Base-by-base conservation (phyloP, 805 yeast species). In the Clavispora carvajalis region DNA sequence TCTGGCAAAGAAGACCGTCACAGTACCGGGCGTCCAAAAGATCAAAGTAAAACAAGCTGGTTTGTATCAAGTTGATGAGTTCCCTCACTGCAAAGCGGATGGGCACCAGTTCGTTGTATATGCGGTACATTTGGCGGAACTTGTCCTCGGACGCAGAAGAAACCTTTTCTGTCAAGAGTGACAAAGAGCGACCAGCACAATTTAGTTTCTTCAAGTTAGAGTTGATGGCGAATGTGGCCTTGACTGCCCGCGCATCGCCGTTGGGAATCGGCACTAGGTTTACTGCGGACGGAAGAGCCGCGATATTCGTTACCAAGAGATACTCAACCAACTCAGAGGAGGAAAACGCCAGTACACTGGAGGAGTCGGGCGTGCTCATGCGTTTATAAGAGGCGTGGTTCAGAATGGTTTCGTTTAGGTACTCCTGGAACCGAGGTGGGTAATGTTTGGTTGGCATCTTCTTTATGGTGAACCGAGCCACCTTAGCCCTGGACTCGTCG, bases 151-250 rank as follows among this genome's bases (percentile, higher is more conserved):
- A 76, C 0, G 96, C 85, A 51, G 79, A 86, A 0, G 95, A 67
- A 0, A 95, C 87, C 22, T 70, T 69, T 11, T 61, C 62, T n/a
- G 80, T 71, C 10, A 85, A 69, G 24, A 88, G 62, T 34, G 89
- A 69, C 0, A 89, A 82, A 0, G 95, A 80, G 44, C 99, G 69
- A 8, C 97, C 95, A 39, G 88, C 84, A 60, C 98, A 91, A 17
- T 81, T 79, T 38, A 89, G 59, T 51, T 86, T 76, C 48, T 84
- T 77, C 52, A 93, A 65, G 60, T 89, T 81, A 40, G 85, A 80
- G 56, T 89, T 90, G 8, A 86, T 78, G 37, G 76, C 74, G 55
- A 86, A 91, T 34, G 66, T 61, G 16, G 69, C 68, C 69, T 82
- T 77, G 2, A 77, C 67, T 0, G 67, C 61, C 22, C 74, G 62